Evolutionary conservation across 306 rosid species (phyloP), one percentile per base, ranked within the genome.

Genomic region (Cucumis cinereus): DNA sequence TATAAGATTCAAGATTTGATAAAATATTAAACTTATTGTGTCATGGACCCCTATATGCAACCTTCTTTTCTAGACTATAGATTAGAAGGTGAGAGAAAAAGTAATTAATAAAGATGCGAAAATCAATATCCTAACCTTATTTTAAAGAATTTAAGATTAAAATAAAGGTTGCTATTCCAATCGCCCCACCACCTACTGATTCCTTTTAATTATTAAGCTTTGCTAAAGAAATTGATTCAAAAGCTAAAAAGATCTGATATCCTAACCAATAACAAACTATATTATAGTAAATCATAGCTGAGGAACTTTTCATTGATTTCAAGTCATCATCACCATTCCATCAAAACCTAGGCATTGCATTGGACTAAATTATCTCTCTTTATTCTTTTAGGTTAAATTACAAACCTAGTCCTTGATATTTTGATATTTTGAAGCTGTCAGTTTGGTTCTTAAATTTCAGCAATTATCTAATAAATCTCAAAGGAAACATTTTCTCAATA

Each of bases 131-230:
- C 57, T 24, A 20, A 50, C 56, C 75, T 40, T 67, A 69, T 45
- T 45, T 45, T 22, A 69, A 69, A 69, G 22, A 41, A 69, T 69
- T 69, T 22, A 69, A 47, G 33, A 69, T 41, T 68, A 13, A 68
- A 68, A 41, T 22, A 68, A 13, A 41, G 74, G 1, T 43, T 14
- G 55, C 54, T 68, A 19, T 13, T 40, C 56, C 57, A 2, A 40
- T 69, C 19, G 40, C 20, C 36, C 75, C 56, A 69, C 56, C 57
- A 69, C 56, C 75, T 43, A 69, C 53, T 56, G 73, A 66, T 66
- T 66, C 73, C 73, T 66, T 66, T 40, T 20, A 66, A 66, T 66
- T 66, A 66, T 40, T 66, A 20, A 66, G 26, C 73, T 66, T 11
- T 66, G n/a, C 50, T 38, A n/a, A 66, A 40, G 19, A 66, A 66